A percentile compares a stretch with the other conserved stretches of the same genome.
phyloP scores from a whole-genome alignment of 108 stramenopile genomes.

The Discostella pseudostelligera region DNA sequence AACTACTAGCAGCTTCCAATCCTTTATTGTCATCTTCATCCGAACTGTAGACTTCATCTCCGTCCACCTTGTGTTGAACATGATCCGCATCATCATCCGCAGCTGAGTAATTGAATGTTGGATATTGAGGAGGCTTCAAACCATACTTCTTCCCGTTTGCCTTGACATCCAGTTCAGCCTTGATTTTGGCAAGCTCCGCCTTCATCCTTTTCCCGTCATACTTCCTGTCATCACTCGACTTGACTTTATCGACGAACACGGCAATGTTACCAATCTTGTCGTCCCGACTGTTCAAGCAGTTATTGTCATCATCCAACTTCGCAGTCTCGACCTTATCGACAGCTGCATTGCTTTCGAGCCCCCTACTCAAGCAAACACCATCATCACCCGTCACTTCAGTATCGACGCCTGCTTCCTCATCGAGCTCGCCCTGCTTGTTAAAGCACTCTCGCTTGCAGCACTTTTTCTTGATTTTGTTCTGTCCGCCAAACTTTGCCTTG shows the following conservation, averaged over 20 bases:
- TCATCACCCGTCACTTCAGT: too few relatives aligned
- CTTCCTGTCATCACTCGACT: background rate
- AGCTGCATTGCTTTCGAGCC: too few relatives aligned
- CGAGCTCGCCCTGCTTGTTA: background rate
- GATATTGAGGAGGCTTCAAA: background rate
- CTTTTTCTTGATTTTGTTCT: slow-evolving; percentile 21
- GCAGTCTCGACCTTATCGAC: too few relatives aligned
- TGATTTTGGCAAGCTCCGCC: slow-evolving; percentile 12
- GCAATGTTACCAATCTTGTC: background rate
- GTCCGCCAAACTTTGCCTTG: slow-evolving; percentile 63
- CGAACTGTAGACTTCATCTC: slow-evolving; percentile 4
- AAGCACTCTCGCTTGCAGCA: slow-evolving; percentile 31
- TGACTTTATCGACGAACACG: background rate
- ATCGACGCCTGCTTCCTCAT: background rate
- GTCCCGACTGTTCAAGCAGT: background rate
- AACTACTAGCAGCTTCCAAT: too few relatives aligned
- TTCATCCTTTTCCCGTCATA: slow-evolving; percentile 2
- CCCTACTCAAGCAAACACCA: too few relatives aligned
- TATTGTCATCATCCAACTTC: too few relatives aligned
- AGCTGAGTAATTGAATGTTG: background rate
- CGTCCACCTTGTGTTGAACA: background rate
- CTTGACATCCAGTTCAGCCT: slow-evolving; percentile 8
- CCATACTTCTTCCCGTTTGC: slow-evolving; percentile 6
- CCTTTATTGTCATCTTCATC: slow-evolving; percentile 16
- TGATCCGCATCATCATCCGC: slow-evolving; percentile 3